Base-by-base conservation (phyloP, 1,284 basidiomycete species). In the Singerocomus inundabilis region DNA sequence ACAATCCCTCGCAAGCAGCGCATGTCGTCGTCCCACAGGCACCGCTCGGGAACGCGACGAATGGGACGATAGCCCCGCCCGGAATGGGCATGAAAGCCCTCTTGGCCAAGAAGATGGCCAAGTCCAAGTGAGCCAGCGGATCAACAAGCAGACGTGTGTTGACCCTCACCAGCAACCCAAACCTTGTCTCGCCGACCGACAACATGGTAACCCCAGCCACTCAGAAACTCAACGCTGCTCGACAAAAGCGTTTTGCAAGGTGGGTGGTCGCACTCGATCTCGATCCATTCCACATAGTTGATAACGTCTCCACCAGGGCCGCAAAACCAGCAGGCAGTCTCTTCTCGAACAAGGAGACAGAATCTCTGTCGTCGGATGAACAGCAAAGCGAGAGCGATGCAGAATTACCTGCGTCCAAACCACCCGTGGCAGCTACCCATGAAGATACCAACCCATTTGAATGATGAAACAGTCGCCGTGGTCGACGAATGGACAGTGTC, bases 161-260 rank as follows among this genome's bases (percentile, higher is more conserved):
- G 6, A 46, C 48, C 55, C 6, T 49, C 28, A 1, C 31, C 25
- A 67, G 91, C 63, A 93, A 93, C 68, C 84, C 89, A 9, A 82
- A 80, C 39, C 92, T 81, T 60, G 74, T 93, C 57, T 96, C 93
- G 13, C 94, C 94, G 6, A 96, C 94, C 9, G 94, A 98, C 70
- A 91, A 89, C 63, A 77, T 97, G 69, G 84, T 96, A 78, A 95
- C 93, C 5, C 94, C 94, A 1, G 85, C 84, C 67, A 89, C 92
- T 6, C 86, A 92, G 71, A 97, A 96, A 71, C 80, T 97, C 48
- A 85, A 77, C 46, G 87, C 88, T 18, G 87, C 88, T 4, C 94
- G 86, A 79, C 93, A 94, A 79, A 93, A 93, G 70, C 91, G 92
- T 61, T 97, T 95, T 63, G 74, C 72, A 46, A 95, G 91, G 93